Percentiles rank a stretch among this genome's conserved stretches.
Evolutionary conservation across 768 basidiomycete species (phyloP).

Genomic region (Cyclocybe cylindracea): DNA sequence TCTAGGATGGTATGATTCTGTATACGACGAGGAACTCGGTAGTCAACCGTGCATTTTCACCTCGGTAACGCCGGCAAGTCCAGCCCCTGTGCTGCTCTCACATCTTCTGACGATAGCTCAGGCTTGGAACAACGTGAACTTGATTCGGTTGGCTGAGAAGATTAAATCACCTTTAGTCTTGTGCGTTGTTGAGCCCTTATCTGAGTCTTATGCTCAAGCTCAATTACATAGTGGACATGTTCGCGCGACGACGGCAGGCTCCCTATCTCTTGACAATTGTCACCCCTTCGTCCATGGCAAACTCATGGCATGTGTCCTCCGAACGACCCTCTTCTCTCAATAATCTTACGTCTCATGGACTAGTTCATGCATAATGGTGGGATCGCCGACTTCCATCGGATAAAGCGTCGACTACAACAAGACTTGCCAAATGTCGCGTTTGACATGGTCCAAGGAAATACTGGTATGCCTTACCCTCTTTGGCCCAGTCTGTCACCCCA

Average conservation of each 20-base stretch:
- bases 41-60: conserved; percentile 94
- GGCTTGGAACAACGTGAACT: conserved; percentile 97
- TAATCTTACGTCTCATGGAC: not conserved
- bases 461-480: conserved; percentile 49
- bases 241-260: conserved; percentile 90
- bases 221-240: conserved; percentile 73
- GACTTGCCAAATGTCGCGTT: conserved; percentile 83
- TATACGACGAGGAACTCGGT: conserved; percentile 80
- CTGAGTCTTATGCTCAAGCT: not conserved
- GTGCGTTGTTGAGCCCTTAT: conserved; percentile 39
- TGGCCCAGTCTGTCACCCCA: not conserved
- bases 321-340: not conserved
- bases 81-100: not conserved
- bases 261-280: conserved; percentile 90
- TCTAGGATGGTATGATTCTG: conserved; percentile 91
- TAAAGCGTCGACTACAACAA: conserved; percentile 82
- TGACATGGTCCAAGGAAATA: conserved; percentile 88
- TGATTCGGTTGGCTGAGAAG: conserved; percentile 93
- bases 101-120: conserved; percentile 26
- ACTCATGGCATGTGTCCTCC: conserved; percentile 68
- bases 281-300: conserved; percentile 94
- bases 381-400: conserved; percentile 78
- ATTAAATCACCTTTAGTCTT: conserved; percentile 96
- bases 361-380: conserved; percentile 98
- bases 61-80: conserved; percentile 83